Evolutionary conservation across 2,329 filamentous ascomycete genomes (phyloP), one percentile per base, ranked within the genome.

Genomic region (Aspergillus melleus): DNA sequence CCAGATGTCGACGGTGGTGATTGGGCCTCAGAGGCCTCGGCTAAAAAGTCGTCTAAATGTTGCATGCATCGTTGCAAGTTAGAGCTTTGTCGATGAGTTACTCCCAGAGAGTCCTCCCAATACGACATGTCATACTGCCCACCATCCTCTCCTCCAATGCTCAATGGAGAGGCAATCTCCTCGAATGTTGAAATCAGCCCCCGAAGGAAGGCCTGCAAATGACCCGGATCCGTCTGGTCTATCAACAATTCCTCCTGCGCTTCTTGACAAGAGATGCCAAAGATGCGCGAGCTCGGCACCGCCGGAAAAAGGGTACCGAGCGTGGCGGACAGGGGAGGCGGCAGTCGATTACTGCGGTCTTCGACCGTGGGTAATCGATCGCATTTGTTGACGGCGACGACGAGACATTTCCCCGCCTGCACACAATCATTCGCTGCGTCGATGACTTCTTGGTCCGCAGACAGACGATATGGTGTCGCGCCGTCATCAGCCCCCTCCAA

Each of bases 1-100:
- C 62, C 57, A 53, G 57, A 52, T 58, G 65, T 60, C 57, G 32
- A 36, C 14, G 52, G 50, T 10, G 67, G 51, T 49, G 55, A 52
- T 47, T 42, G 30, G 47, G 54, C 22, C 26, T 55, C 57, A 26
- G 60, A 62, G 14, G 87, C 85, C 69, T 88, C 86, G 10, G 72
- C 76, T 62, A 94, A 77, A 72, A 96, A 99, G 22, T 86, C 84
- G 52, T 89, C 83, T 1, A 99, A 83, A 72, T 92, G 86, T 39
- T 74, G 73, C 12, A 89, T 81, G 73, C 94, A 96, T 71, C 87
- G 83, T 53, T 86, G 83, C 51, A 99, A 83, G 55, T 97, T 87
- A 73, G 92, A 85, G 54, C 90, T 86, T 79, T 99, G 95, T 60
- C 95, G 88, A 76, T 94, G 91, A 19, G 91, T 96, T 42, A 96